Percentiles rank a stretch among this genome's conserved stretches.
Conservation (phyloP, 2,329 filamentous ascomycete genomes). For the Claviceps cyperi region DNA sequence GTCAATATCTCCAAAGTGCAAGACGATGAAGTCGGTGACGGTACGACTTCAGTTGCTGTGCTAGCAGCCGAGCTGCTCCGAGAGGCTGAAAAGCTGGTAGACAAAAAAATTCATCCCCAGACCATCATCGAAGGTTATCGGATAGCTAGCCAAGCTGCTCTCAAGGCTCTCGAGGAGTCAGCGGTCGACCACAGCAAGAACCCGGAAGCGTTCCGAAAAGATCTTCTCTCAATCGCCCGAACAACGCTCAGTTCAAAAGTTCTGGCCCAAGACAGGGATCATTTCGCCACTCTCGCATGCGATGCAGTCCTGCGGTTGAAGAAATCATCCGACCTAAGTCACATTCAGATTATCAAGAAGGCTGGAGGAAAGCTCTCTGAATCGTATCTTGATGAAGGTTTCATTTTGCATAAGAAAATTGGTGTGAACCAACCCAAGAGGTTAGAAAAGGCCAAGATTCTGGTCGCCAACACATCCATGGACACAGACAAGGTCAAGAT, state of each 20-base stretch:
- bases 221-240: slow-evolving; percentile 78
- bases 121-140: slow-evolving; percentile 98
- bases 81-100: slow-evolving; percentile 92
- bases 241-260: slow-evolving; percentile 98
- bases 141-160: slow-evolving; percentile 83
- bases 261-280: slow-evolving; percentile 78
- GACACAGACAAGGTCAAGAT: slow-evolving; percentile 99
- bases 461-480: slow-evolving; percentile 97
- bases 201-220: slow-evolving; percentile 71
- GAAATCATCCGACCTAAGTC: slow-evolving; percentile 82
- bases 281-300: slow-evolving; percentile 79
- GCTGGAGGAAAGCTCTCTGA: slow-evolving; percentile 93
- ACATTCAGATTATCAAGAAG: slow-evolving; percentile 99
- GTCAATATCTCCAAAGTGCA: slow-evolving; percentile 99
- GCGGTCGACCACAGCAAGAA: slow-evolving; percentile 85
- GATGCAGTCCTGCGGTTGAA: slow-evolving; percentile 85
- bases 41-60: slow-evolving; percentile 94
- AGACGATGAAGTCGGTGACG: slow-evolving; percentile 96
- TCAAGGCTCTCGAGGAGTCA: slow-evolving; percentile 67
- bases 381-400: slow-evolving; percentile 94
- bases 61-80: slow-evolving; percentile 87
- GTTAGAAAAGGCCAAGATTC: slow-evolving; percentile 93
- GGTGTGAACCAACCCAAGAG: slow-evolving; percentile 97
- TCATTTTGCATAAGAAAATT: slow-evolving; percentile 98
- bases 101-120: slow-evolving; percentile 97